Evolutionary conservation across 306 rosid species (phyloP), one percentile per base, ranked within the genome.

Genomic region (Crataegus laevigata): DNA sequence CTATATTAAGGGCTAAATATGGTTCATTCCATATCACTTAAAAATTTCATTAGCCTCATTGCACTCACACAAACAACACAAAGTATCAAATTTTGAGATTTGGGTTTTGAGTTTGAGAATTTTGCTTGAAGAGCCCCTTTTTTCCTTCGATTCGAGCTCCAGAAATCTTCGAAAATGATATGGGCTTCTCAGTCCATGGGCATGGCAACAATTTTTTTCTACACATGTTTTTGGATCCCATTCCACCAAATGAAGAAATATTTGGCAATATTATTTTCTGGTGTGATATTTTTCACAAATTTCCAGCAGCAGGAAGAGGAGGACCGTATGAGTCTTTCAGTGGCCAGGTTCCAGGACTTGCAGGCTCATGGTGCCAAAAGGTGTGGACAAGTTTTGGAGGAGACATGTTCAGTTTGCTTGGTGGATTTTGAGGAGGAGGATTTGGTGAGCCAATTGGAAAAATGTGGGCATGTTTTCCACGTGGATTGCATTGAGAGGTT

Each of bases 371-470:
- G 18, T 18, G 47, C 54, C 6, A 7, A 22, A 32, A 21, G 30
- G 57, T 24, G 62, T 17, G 1, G 74, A 11, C 42, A 18, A 43
- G 15, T 11, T 11, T 47, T 6, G 28, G 83, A 81, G 0, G 91
- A 89, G 47, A 82, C 69, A 58, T 93, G 98, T 62, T 91, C 97
- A 14, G 77, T 93, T 38, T 93, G 98, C 78, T 84, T 93, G 87
- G 79, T 86, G 19, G 96, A 89, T 76, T 93, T 85, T 72, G 93
- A 75, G n/a, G 75, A 68, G 7, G 89, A 84, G 72, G 92, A 91
- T 73, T 66, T 82, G 75, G 96, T 91, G 73, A 89, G 79, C 76
- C 88, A 84, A 54, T 45, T 93, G 24, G 42, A 68, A 0, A 83
- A 66, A 12, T 93, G 98, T 66, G 75, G 87, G 0, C 97, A 93